phyloP scores from a whole-genome alignment of 2,329 filamentous ascomycete genomes.

The Colletotrichum sp. region DNA sequence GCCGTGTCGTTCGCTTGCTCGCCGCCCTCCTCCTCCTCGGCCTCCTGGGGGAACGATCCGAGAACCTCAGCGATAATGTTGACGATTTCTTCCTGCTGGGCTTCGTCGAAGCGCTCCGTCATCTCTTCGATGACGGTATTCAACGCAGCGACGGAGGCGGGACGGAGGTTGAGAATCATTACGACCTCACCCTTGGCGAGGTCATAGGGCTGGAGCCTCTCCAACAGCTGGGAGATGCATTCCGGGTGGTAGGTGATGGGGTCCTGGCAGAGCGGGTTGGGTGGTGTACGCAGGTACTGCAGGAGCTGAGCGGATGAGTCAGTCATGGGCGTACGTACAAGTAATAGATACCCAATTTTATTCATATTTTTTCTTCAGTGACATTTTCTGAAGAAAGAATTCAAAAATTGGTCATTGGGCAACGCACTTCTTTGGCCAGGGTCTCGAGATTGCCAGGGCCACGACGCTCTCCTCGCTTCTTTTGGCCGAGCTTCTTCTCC shows the following conservation, averaged over 20 bases:
- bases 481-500: slow-evolving; percentile 55
- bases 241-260: slow-evolving; percentile 57
- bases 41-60: slow-evolving; percentile 48
- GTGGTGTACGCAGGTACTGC: slow-evolving; percentile 61
- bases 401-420: background rate
- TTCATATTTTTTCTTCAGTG: background rate
- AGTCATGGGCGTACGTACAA: slow-evolving; percentile 15
- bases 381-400: background rate
- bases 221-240: slow-evolving; percentile 58
- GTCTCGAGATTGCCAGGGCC: slow-evolving; percentile 64
- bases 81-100: slow-evolving; percentile 64
- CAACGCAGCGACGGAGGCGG: slow-evolving; percentile 59
- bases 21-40: slow-evolving; percentile 32
- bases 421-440: slow-evolving; percentile 66
- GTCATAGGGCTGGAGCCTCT: slow-evolving; percentile 59
- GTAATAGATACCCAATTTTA: slow-evolving; percentile 2
- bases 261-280: slow-evolving; percentile 60
- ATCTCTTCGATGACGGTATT: slow-evolving; percentile 71
- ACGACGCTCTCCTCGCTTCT: slow-evolving; percentile 39
- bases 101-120: slow-evolving; percentile 61
- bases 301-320: slow-evolving; percentile 51
- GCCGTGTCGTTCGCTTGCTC: slow-evolving; percentile 44
- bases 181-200: slow-evolving; percentile 72
- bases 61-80: slow-evolving; percentile 61
- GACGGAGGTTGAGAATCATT: slow-evolving; percentile 72